Percentiles rank a stretch among this genome's conserved stretches.
phyloP scores from a whole-genome alignment of 495 filamentous ascomycete species.

The Penicillium simplicissimum region DNA sequence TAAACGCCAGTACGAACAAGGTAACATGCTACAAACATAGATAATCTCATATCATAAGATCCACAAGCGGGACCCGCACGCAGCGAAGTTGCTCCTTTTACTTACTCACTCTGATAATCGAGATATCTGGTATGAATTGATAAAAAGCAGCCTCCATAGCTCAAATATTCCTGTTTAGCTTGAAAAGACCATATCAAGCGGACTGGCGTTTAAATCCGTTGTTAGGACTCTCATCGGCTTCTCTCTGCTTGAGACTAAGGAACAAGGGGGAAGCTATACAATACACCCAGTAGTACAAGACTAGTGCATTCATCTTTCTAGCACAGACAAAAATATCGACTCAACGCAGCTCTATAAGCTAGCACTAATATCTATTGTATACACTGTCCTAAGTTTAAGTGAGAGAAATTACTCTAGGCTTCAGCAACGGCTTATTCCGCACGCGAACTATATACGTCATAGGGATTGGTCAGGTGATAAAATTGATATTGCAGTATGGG shows the following conservation, averaged over 20 bases:
- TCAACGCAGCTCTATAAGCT: constrained; percentile 21
- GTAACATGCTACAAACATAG: constrained; percentile 48
- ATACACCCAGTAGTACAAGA: constrained; percentile 40
- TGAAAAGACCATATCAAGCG: constrained; percentile 22
- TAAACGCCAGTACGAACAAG: constrained; percentile 35
- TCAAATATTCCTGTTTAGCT: constrained; percentile 32
- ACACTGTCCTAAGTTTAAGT: constrained; percentile 22
- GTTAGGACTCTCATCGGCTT: constrained; percentile 34
- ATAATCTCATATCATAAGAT: constrained; percentile 44
- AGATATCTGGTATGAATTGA: constrained; percentile 53
- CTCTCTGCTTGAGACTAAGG: constrained; percentile 31
- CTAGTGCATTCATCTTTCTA: constrained; percentile 31
- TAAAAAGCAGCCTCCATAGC: constrained; percentile 19
- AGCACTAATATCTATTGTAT: constrained; percentile 30
- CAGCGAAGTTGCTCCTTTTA: constrained; percentile 43
- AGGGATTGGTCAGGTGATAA: not conserved
- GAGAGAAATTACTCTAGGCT: constrained; percentile 27
- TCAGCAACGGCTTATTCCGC: constrained; percentile 40
- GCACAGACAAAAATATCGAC: constrained; percentile 10
- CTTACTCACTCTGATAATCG: constrained; percentile 52
- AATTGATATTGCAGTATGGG: constrained; percentile 16
- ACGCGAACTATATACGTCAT: constrained; percentile 30
- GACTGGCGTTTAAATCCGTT: constrained; percentile 30
- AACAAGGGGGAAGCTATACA: constrained; percentile 33
- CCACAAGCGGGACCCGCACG: constrained; percentile 29